These are phyloP conservation scores for Ophiocordyceps camponoti-leonardi DNA, from an alignment of 2,329 filamentous ascomycete species.

Conservation along the genomic window DNA sequence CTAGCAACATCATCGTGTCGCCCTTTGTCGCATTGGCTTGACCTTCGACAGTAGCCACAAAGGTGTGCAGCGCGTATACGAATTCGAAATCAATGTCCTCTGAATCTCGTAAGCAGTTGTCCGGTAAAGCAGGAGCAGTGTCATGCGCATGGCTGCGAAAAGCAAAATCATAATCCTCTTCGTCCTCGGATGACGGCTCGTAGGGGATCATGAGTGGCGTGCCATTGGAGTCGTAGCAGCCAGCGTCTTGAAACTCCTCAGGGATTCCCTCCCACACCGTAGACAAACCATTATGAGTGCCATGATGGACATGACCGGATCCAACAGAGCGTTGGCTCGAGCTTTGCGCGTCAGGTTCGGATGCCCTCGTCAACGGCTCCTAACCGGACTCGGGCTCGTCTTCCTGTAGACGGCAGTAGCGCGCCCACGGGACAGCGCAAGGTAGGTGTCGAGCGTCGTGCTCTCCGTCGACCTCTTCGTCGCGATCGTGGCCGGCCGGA, in stretches of 20 bases:
- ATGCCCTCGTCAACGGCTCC: not conserved
- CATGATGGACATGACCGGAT: not conserved
- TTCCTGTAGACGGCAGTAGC: not conserved
- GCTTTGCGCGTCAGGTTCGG: not conserved
- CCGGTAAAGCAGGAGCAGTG: slow-evolving; percentile 56
- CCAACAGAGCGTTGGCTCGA: not conserved
- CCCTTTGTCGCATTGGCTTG: slow-evolving; percentile 97
- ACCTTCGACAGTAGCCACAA: slow-evolving; percentile 92
- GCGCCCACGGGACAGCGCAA: not conserved
- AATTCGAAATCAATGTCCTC: slow-evolving; percentile 99
- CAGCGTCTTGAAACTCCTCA: not conserved
- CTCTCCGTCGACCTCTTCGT: slow-evolving; percentile 15
- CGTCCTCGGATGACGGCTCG: slow-evolving; percentile 24
- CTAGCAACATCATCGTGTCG: slow-evolving; percentile 94
- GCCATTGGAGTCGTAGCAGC: slow-evolving; percentile 11
- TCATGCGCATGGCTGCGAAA: slow-evolving; percentile 39
- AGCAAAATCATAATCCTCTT: slow-evolving; percentile 48
- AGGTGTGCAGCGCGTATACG: slow-evolving; percentile 94
- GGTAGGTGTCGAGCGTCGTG: slow-evolving; percentile 7
- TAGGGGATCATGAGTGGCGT: slow-evolving; percentile 25
- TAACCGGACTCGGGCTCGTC: slow-evolving; percentile 1
- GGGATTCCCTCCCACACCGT: not conserved
- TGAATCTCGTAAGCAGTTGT: slow-evolving; percentile 76
- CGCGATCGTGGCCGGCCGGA: slow-evolving; percentile 6
- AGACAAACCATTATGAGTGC: not conserved